phyloP scores from a whole-genome alignment of 768 basidiomycete species.

The Tephrocybe sp. region DNA sequence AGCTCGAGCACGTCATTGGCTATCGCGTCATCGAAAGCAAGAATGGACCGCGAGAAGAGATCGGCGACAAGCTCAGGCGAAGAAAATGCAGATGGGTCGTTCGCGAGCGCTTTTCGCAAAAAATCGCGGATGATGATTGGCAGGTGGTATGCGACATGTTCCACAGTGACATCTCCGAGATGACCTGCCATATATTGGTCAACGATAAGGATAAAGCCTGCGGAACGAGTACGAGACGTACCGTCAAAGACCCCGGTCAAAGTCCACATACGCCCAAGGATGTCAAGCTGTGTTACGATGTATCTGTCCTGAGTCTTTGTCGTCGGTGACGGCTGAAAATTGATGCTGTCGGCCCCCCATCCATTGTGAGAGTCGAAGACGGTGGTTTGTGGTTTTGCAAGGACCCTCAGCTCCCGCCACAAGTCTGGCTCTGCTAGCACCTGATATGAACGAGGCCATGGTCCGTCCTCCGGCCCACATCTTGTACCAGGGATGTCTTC shows the following conservation, averaged over 20 bases:
- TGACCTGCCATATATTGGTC: slow-evolving; percentile 44
- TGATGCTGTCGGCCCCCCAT: slow-evolving; percentile 56
- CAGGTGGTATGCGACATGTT: slow-evolving; percentile 66
- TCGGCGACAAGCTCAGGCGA: slow-evolving; percentile 53
- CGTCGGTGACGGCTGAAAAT: slow-evolving; percentile 62
- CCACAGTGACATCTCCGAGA: slow-evolving; percentile 68
- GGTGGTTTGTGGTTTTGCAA: slow-evolving; percentile 52
- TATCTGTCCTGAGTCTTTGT: slow-evolving; percentile 65
- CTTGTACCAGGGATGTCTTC: slow-evolving; percentile 65
- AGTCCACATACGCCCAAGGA: slow-evolving; percentile 59
- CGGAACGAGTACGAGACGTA: slow-evolving; percentile 26
- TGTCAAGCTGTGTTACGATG: slow-evolving; percentile 53
- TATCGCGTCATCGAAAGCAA: slow-evolving; percentile 66
- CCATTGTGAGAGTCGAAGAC: slow-evolving; percentile 32
- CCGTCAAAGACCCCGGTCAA: slow-evolving; percentile 74
- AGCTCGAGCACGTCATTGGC: slow-evolving; percentile 63
- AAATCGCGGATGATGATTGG: slow-evolving; percentile 67
- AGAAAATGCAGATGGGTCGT: slow-evolving; percentile 36
- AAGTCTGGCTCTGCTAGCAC: slow-evolving; percentile 50
- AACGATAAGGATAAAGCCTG: slow-evolving; percentile 7
- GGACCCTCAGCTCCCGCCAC: slow-evolving; percentile 48
- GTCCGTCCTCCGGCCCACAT: slow-evolving; percentile 62
- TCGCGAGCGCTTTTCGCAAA: slow-evolving; percentile 42
- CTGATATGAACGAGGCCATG: slow-evolving; percentile 62
- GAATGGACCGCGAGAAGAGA: slow-evolving; percentile 57